Evolutionary conservation across 176 grass and related monocot species (phyloP), one percentile per base, ranked within the genome.

Genomic region (Calamus simplicifolius): DNA sequence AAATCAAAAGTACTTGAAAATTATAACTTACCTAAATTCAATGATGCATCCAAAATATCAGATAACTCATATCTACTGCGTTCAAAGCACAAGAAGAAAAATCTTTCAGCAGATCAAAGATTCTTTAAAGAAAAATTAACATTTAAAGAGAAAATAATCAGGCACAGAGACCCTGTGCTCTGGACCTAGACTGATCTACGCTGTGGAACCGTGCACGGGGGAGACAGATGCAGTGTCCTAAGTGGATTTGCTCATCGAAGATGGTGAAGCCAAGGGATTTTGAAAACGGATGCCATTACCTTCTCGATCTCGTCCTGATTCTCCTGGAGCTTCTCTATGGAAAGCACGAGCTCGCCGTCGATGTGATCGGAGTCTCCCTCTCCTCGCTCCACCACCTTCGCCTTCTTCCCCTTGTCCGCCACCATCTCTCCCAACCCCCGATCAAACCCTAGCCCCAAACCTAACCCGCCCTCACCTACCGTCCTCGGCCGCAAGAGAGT

Each of bases 1-100:
- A 29, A 61, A 16, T 50, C 61, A 49, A 56, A 17, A 74, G 27
- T 43, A 68, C 13, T 54, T 49, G 17, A 50, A 69, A 79, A 25
- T 52, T 66, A 27, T 21, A 72, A 73, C 88, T 82, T 78, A 85
- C 94, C 94, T 98, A 73, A 79, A 98, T 80, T 98, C 88, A 43
- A 98, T 81, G 49, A 98, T 80, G 57, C 28, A 73, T 4, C 94
- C 88, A 61, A 60, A 54, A 98, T 92, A 79, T 92, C 94, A 64
- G 81, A 80, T 49, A 98, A 70, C 63, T 98, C 94, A 64, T 85
- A 80, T 64, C 81, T 71, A 28, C 81, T n/a, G n/a, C n/a, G n/a
- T n/a, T n/a, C n/a, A n/a, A n/a, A n/a, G n/a, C n/a, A n/a, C n/a
- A n/a, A n/a, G n/a, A n/a, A n/a, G n/a, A n/a, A n/a, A n/a, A n/a